Percentiles rank a stretch among this genome's conserved stretches.
phyloP scores from a whole-genome alignment of 73 alveolate species.

The Tetrahymena elliotti region DNA sequence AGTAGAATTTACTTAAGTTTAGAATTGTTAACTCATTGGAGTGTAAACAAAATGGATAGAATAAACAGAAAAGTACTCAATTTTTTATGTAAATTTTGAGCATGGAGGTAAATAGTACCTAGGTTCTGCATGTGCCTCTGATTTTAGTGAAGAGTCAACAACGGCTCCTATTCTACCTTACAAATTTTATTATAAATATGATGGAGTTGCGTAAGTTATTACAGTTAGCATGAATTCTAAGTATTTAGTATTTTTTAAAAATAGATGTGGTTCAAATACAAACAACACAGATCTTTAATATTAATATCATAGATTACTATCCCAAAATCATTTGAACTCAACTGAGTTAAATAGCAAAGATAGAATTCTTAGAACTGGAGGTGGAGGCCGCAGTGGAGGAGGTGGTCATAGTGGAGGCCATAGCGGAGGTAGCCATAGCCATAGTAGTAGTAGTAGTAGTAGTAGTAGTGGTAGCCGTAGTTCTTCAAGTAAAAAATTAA shows the following conservation, averaged over 20 bases:
- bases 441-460: background rate
- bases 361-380: background rate
- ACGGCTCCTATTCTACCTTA: background rate
- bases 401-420: background rate
- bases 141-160: background rate
- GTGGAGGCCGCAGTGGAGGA: background rate
- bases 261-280: background rate
- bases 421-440: background rate
- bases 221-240: background rate
- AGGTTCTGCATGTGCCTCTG: background rate
- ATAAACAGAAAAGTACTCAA: background rate
- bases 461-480: background rate
- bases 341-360: background rate
- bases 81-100: background rate
- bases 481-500: background rate
- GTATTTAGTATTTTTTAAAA: background rate
- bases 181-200: background rate
- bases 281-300: background rate
- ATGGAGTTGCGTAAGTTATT: background rate
- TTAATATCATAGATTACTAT: background rate
- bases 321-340: background rate
- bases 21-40: background rate
- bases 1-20: background rate
- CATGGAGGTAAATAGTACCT: background rate
- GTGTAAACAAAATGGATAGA: background rate